Conservation (phyloP, 2,329 filamentous ascomycete species). For the Trichoderma sp. region DNA sequence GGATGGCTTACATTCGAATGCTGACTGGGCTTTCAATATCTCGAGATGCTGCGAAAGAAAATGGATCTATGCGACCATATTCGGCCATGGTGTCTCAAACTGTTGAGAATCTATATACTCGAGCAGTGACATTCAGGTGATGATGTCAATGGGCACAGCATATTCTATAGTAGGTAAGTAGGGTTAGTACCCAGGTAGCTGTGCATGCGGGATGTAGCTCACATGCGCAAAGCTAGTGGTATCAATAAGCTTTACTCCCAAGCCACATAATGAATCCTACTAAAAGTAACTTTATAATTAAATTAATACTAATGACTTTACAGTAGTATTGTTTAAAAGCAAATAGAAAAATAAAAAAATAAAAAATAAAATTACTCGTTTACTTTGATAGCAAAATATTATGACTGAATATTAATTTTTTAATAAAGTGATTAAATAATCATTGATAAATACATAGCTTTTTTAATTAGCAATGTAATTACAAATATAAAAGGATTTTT, state of each 20-base stretch:
- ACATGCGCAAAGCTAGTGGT: neutral
- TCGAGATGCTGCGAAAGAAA: conserved; percentile 90
- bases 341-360: no score
- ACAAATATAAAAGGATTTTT: no score
- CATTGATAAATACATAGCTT: neutral
- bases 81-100: conserved; percentile 35
- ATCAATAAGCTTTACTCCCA: neutral
- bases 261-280: no score
- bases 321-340: no score
- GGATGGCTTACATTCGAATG: conserved; percentile 59
- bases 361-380: no score
- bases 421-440: neutral
- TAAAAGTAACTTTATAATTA: no score
- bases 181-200: neutral
- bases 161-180: neutral
- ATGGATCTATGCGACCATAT: conserved; percentile 76
- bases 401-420: neutral
- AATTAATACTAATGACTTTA: no score
- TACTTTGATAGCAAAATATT: no score
- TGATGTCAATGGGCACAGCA: neutral
- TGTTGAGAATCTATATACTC: neutral
- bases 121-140: neutral
- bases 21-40: conserved; percentile 73
- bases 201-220: neutral
- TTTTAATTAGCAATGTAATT: no score